Base-by-base conservation (phyloP, 1,284 basidiomycete species). In the Ganoderma resinaceum region DNA sequence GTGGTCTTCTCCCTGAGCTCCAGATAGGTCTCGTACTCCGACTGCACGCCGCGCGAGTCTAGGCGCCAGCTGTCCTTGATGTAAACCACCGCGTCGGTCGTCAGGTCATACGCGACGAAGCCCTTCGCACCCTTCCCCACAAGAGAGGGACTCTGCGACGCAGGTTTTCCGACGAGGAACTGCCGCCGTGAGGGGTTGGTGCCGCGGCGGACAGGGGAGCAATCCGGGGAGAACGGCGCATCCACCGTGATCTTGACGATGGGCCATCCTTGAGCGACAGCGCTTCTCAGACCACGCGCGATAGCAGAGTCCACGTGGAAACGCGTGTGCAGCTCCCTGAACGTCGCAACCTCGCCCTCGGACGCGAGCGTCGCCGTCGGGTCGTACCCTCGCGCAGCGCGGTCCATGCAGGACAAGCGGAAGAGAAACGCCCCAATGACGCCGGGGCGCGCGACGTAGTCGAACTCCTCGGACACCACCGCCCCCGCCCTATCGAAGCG, bases 401-500 rank as follows among this genome's bases (percentile, higher is more conserved):
- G 16, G 18, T 6, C 8, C 3, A 11, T 9, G 2, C 20, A 16
- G 20, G 61, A 57, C 55, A 66, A 68, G 3, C 72, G 67, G 61
- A 66, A 72, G 14, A 75, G 31, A 61, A 73, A 70, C 26, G 64
- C 62, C 11, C 59, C 53, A 8, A 74, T 63, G 14, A 67, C 6
- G 11, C 57, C 53, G 0, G 70, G 70, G 20, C 67, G 43, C n/a
- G 63, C n/a, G 16, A 59, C 29, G 52, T 68, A 70, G 63, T 72
- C 46, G 63, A 75, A 71, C 12, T 40, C 26, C 3, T 0, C 0
- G 3, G 58, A 26, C n/a, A 61, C 16, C 16, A 18, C 23, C 1
- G 31, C 35, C 7, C 59, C 65, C 1, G 58, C 8, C 2, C 65
- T 14, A n/a, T 66, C 65, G 16, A 38, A 66, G 29, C 59, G 58